A percentile compares a stretch with the other conserved stretches of the same genome.
phyloP scores from a whole-genome alignment of 192 early-diverging fungal species.

The Pilobolus umbonatus region DNA sequence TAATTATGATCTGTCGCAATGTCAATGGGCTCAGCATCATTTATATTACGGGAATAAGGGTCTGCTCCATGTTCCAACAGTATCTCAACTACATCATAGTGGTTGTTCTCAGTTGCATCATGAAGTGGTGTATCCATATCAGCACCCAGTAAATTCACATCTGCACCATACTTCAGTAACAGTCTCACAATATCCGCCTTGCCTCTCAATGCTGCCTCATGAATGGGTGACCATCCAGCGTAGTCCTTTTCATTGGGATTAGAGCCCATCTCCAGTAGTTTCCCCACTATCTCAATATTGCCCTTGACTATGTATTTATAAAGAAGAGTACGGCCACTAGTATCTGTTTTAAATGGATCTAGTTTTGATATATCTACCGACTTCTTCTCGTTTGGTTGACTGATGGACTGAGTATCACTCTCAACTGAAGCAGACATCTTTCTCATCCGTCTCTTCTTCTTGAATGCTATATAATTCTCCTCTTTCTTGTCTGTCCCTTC shows the following conservation, averaged over 20 bases:
- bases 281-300: conserved; percentile 42
- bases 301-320: conserved; percentile 56
- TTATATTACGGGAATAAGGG: conserved; percentile 50
- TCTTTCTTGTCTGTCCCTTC: background rate
- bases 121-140: conserved; percentile 63
- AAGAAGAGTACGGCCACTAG: conserved; percentile 60
- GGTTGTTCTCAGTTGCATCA: conserved; percentile 55
- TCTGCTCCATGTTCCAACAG: conserved; percentile 45
- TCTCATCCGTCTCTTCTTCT: background rate
- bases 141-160: conserved; percentile 48
- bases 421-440: conserved; percentile 1
- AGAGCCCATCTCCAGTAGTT: conserved; percentile 53
- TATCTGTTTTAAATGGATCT: conserved; percentile 49
- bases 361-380: conserved; percentile 9
- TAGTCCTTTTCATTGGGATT: conserved; percentile 58
- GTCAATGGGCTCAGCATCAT: conserved; percentile 44
- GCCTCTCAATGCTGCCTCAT: conserved; percentile 60
- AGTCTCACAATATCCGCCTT: conserved; percentile 42
- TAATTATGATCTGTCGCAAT: conserved; percentile 41
- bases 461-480: too few species aligned
- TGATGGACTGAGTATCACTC: background rate
- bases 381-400: background rate
- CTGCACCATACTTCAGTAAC: conserved; percentile 48
- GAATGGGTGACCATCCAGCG: conserved; percentile 61
- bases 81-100: conserved; percentile 37